Evolutionary conservation across 2,329 filamentous ascomycete genomes (phyloP).

Genomic region (Pseudogymnoascus sp.): DNA sequence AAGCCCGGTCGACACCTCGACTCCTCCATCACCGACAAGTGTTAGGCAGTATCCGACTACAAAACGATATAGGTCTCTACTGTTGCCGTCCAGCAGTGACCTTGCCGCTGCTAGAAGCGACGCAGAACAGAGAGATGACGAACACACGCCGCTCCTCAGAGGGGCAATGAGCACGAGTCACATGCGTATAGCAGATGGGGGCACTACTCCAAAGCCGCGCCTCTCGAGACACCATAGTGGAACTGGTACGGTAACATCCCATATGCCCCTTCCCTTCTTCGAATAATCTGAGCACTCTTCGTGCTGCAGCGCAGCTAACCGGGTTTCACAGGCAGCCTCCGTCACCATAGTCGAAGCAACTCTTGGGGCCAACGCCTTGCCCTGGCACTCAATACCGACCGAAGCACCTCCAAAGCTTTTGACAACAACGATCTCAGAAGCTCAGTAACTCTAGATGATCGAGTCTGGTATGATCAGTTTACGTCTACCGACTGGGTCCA

Average conservation of each 20-base stretch:
- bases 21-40: slow-evolving; percentile 10
- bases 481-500: slow-evolving; percentile 98
- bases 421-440: slow-evolving; percentile 54
- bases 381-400: slow-evolving; percentile 47
- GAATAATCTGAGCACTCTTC: neutral
- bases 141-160: slow-evolving; percentile 22
- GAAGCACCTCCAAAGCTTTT: slow-evolving; percentile 32
- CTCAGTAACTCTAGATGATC: slow-evolving; percentile 66
- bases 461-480: slow-evolving; percentile 98
- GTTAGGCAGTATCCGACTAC: neutral
- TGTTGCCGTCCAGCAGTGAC: slow-evolving; percentile 9
- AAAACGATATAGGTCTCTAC: slow-evolving; percentile 7
- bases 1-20: slow-evolving; percentile 9
- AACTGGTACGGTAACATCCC: slow-evolving; percentile 15
- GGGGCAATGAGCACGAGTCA: slow-evolving; percentile 23
- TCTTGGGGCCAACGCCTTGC: slow-evolving; percentile 55
- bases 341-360: slow-evolving; percentile 42
- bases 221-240: slow-evolving; percentile 22
- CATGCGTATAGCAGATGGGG: slow-evolving; percentile 17
- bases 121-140: slow-evolving; percentile 15
- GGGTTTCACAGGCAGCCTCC: slow-evolving; percentile 22
- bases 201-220: slow-evolving; percentile 16
- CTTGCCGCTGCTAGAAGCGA: neutral
- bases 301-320: neutral
- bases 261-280: neutral